Evolutionary conservation across 257 asterid genomes (phyloP), one percentile per base, ranked within the genome.

Genomic region (Rhazya stricta): DNA sequence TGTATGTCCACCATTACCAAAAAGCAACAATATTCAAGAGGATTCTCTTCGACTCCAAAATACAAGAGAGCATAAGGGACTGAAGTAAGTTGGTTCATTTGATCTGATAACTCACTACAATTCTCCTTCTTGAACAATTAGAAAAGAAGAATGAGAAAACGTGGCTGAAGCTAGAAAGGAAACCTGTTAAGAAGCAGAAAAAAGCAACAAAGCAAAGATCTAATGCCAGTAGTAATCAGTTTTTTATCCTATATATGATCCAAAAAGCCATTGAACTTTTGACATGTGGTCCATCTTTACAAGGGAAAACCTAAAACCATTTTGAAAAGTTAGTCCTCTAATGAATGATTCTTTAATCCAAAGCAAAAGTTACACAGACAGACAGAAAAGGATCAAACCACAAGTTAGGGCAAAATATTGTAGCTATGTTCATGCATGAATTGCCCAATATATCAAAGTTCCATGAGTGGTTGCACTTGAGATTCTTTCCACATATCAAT

Each of bases 221-320:
- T 63, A 57, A 57, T 76, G 30, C 57, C 30, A 23, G 37, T n/a
- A 23, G 34, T 27, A 69, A 62, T 37, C n/a, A n/a, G n/a, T n/a
- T n/a, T n/a, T n/a, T 68, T 69, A 68, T 42, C 56, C 74, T 32
- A 76, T n/a, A n/a, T n/a, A n/a, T 54, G 43, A 5, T n/a, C n/a
- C n/a, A 69, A 75, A 74, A 69, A 77, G 43, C 54, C 74, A 58
- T n/a, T 36, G 19, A 77, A 36, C 67, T 77, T 70, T 77, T 46
- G 72, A 60, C 46, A 5, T 60, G 71, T 77, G 72, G 67, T 34
- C 54, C 76, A 70, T 58, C 21, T 48, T 16, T 29, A 13, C 9
- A 6, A 25, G 11, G 42, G 42, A 58, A 39, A 73, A 30, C 37
- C 65, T 21, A 41, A 74, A 61, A 18, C 32, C 27, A 25, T 36